Base-by-base conservation (phyloP, 2,329 filamentous ascomycete genomes). In the Aspergillus transmontanensis region DNA sequence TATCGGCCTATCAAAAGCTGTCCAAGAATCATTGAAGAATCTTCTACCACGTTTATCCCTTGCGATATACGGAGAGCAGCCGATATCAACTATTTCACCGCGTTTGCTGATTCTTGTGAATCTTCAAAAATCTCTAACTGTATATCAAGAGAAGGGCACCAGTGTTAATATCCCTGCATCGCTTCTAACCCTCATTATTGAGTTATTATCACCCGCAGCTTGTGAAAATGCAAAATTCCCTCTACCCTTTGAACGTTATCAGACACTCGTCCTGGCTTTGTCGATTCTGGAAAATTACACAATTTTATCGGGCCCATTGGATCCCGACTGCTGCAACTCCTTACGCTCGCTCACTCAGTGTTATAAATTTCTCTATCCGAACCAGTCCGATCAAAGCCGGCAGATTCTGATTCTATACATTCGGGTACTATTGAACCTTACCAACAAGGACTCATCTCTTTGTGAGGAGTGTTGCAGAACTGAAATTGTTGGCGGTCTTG, bases 371-470 rank as follows among this genome's bases (percentile, higher is more conserved):
- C 61, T 84, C 78, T 60, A 61, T 14, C 58, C 68, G 26, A 66
- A 67, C 32, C 60, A 62, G 12, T 46, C 61, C 56, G 53, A 64
- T 26, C 69, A 61, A 34, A 65, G 61, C 57, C 67, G 69, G 26
- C 70, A 73, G 58, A 71, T 78, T 32, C 68, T 76, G 55, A 71
- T 74, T 11, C 73, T 79, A 23, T 79, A 87, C 32, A 80, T 94
- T 54, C 88, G 91, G 61, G 84, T 97, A 4, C 89, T 92, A 41
- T 85, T 97, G 66, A 96, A 96, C 71, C 84, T 94, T 57, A 95
- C 93, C 10, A 97, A 97, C 79, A 92, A 93, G 69, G 91, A 91
- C 65, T 79, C 85, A 0, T 81, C 83, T 16, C 88, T 92, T 14
- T 93, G 91, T 46, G 84, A 87, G 34, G 81, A 86, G 3, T 93